A percentile compares a stretch with the other conserved stretches of the same genome.
These are phyloP conservation scores for Leucogyrophana mollusca DNA, from an alignment of 768 basidiomycete species.

Conservation along the genomic window DNA sequence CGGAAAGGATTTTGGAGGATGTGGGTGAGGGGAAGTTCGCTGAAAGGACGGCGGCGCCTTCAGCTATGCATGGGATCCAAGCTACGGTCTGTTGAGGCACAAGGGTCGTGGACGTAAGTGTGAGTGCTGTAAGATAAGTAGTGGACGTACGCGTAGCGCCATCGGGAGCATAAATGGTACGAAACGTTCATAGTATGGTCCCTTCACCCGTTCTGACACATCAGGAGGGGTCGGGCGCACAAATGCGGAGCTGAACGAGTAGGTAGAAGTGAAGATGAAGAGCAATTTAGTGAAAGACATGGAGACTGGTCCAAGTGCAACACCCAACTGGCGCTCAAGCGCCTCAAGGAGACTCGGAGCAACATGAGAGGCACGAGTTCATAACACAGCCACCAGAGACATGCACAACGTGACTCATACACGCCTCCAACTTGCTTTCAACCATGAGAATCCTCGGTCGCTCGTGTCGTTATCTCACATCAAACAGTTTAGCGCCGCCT, in stretches of 20 bases:
- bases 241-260: slow-evolving; percentile 26
- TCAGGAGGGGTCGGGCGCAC: slow-evolving; percentile 17
- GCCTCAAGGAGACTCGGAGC: no score
- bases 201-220: slow-evolving; percentile 18
- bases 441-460: no score
- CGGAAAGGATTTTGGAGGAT: slow-evolving; percentile 21
- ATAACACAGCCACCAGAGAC: no score
- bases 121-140: no score
- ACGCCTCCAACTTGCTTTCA: no score
- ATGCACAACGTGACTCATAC: no score
- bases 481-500: no score
- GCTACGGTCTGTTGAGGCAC: slow-evolving; percentile 16
- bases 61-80: slow-evolving; percentile 30
- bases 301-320: no score
- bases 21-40: slow-evolving; percentile 10
- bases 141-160: slow-evolving; percentile 23
- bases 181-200: slow-evolving; percentile 20
- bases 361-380: no score
- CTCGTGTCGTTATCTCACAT: no score
- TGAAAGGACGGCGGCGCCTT: slow-evolving; percentile 20
- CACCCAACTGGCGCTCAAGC: no score
- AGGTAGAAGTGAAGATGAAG: slow-evolving; percentile 23
- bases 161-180: slow-evolving; percentile 18
- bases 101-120: slow-evolving; percentile 3
- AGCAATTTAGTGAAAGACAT: slow-evolving; percentile 21